Conservation (phyloP, 106 monocot species). For the Vanilla planifolia region DNA sequence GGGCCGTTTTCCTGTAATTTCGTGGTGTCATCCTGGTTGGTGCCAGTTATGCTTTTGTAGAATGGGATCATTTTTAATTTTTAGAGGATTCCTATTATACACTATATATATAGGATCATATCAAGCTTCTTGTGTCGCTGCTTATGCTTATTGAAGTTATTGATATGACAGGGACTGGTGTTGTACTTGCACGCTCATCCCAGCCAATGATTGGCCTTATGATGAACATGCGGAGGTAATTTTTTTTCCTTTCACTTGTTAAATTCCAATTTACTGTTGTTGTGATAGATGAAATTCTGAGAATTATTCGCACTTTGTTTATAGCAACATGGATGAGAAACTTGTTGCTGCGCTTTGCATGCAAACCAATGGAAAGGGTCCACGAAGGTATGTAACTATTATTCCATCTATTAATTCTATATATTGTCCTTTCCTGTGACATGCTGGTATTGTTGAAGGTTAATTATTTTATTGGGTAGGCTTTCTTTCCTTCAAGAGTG, state of each 20-base stretch:
- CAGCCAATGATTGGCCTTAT: constrained; percentile 91
- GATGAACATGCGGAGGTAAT: constrained; percentile 81
- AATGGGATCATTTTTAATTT: not conserved
- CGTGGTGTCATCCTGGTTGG: constrained; percentile 90
- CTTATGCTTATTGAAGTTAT: constrained; percentile 6
- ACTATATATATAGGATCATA: not conserved
- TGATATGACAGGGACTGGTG: constrained; percentile 56
- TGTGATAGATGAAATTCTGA: not conserved
- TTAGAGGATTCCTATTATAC: not conserved
- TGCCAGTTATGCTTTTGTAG: constrained; percentile 8
- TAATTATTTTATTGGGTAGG: not conserved
- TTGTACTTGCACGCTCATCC: constrained; percentile 93
- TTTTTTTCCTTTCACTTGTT: not conserved
- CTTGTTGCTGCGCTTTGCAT: constrained; percentile 90
- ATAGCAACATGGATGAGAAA: constrained; percentile 93
- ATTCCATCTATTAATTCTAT: no score
- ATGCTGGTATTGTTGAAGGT: not conserved
- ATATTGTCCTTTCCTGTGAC: not conserved
- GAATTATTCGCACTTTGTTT: constrained; percentile 6
- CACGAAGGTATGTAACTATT: constrained; percentile 35
- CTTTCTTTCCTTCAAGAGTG: not conserved
- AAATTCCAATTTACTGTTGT: not conserved
- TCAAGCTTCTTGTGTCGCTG: not conserved
- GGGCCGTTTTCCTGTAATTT: constrained; percentile 78
- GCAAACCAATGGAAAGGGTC: constrained; percentile 25